Evolutionary conservation across 2,329 filamentous ascomycete genomes (phyloP).

Genomic region (Lasiodiplodia hormozganensis): DNA sequence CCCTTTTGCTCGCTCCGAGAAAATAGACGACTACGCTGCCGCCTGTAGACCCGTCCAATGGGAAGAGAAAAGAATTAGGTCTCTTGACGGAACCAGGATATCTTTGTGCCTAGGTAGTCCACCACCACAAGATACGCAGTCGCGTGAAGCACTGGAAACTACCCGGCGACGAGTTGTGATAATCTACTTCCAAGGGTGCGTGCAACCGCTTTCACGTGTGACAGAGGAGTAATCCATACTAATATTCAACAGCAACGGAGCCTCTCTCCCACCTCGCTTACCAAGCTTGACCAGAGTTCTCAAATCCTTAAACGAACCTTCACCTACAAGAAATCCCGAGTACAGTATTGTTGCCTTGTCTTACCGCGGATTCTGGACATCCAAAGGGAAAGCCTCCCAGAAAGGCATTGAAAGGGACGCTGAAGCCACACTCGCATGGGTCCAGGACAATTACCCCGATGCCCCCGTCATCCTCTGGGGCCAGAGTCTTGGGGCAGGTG

Average conservation of each 20-base stretch:
- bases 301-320: slow-evolving; percentile 33
- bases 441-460: slow-evolving; percentile 52
- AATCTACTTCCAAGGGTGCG: slow-evolving; percentile 58
- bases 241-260: slow-evolving; percentile 46
- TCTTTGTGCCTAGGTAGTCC: slow-evolving; percentile 61
- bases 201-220: neutral
- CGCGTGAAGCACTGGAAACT: neutral
- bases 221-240: neutral
- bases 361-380: slow-evolving; percentile 80
- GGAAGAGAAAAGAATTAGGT: slow-evolving; percentile 67
- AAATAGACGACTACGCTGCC: slow-evolving; percentile 67
- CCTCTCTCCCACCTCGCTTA: slow-evolving; percentile 55
- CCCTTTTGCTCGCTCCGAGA: slow-evolving; percentile 71
- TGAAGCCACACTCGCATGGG: slow-evolving; percentile 69
- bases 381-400: slow-evolving; percentile 73
- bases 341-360: slow-evolving; percentile 58
- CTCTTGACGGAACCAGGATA: slow-evolving; percentile 70
- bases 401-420: slow-evolving; percentile 73
- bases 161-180: slow-evolving; percentile 45
- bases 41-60: slow-evolving; percentile 70
- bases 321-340: neutral
- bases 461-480: slow-evolving; percentile 73
- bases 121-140: neutral
- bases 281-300: slow-evolving; percentile 56
- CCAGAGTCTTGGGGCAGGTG: slow-evolving; percentile 76